phyloP scores from a whole-genome alignment of 2,329 filamentous ascomycete genomes.

The Hypoxylon sp. region DNA sequence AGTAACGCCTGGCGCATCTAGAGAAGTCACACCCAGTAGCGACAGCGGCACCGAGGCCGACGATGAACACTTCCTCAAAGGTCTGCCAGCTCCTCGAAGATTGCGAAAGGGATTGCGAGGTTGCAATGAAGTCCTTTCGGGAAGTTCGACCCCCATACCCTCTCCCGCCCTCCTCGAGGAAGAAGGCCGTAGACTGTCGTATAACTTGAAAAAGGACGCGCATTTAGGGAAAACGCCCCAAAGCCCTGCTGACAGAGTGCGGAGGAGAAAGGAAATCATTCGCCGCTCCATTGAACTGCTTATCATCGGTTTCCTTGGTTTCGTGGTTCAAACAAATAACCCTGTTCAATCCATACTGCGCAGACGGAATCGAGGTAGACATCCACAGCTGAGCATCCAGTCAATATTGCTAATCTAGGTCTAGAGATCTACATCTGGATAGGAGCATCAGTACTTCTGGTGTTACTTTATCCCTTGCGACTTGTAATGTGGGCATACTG shows the following conservation, averaged over 20 bases:
- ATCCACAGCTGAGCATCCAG: neutral
- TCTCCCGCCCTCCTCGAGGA: constrained; percentile 65
- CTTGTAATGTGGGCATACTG: constrained; percentile 66
- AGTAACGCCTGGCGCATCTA: constrained; percentile 54
- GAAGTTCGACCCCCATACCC: constrained; percentile 68
- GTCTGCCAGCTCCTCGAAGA: constrained; percentile 84
- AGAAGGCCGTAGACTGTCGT: constrained; percentile 51
- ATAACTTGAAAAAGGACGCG: constrained; percentile 47
- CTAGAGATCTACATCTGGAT: constrained; percentile 62
- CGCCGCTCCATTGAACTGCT: constrained; percentile 68
- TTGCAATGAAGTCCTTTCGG: constrained; percentile 68
- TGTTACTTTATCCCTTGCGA: constrained; percentile 72
- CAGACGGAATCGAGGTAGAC: constrained; percentile 66
- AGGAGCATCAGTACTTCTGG: constrained; percentile 57
- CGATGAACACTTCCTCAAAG: constrained; percentile 90
- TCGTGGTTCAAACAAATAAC: constrained; percentile 64
- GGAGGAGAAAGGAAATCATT: constrained; percentile 66
- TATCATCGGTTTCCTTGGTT: constrained; percentile 66
- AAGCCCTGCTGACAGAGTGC: constrained; percentile 55
- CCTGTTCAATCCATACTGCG: constrained; percentile 63
- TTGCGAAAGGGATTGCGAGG: constrained; percentile 84
- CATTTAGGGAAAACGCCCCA: constrained; percentile 48
- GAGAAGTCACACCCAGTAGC: constrained; percentile 75
- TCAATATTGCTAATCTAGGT: constrained; percentile 41
- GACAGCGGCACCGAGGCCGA: constrained; percentile 97